Evolutionary conservation across 305 asterid species (phyloP).

Genomic region (Fraxinus latifolia): DNA sequence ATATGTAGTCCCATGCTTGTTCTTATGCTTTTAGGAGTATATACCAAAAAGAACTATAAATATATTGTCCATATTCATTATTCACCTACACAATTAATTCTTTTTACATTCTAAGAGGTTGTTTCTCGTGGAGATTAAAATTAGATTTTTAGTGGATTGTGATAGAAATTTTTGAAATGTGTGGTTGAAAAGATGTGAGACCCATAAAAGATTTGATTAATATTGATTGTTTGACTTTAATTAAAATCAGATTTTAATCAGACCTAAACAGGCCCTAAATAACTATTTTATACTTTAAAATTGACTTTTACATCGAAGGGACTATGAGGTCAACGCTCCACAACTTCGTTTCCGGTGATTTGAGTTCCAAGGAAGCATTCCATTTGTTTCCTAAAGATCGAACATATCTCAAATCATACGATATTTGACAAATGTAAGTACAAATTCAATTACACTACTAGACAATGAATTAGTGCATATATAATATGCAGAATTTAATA

Average conservation of each 20-base stretch:
- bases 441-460: not conserved
- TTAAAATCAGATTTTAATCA: too few relatives aligned
- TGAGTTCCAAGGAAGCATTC: not conserved
- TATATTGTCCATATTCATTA: not conserved
- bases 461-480: not conserved
- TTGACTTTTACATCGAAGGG: not conserved
- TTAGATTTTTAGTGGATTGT: too few relatives aligned
- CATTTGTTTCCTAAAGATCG: not conserved
- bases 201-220: too few relatives aligned
- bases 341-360: not conserved
- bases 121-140: too few relatives aligned
- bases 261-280: not conserved
- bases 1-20: not conserved
- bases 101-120: not conserved
- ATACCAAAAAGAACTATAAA: not conserved
- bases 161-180: too few relatives aligned
- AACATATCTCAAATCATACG: not conserved
- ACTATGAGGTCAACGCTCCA: not conserved
- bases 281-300: not conserved
- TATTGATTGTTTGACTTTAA: too few relatives aligned
- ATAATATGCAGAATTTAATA: not conserved
- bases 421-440: not conserved
- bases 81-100: not conserved
- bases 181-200: too few relatives aligned
- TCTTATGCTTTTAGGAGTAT: not conserved